Base-by-base conservation (phyloP, 2,329 filamentous ascomycete species). In the Fusarium palustre region DNA sequence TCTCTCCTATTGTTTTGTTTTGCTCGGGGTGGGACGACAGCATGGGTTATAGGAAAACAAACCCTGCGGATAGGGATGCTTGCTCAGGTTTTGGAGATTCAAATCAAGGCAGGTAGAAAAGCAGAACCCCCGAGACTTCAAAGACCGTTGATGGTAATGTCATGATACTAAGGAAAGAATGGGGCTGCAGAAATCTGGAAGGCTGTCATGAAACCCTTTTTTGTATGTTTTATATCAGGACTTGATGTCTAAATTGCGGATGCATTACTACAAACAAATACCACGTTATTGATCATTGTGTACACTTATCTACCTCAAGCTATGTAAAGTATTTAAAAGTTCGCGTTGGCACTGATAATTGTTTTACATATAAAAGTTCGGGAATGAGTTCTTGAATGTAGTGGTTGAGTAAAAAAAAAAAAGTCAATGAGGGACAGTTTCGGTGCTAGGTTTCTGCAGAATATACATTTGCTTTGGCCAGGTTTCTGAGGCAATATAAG, bases 211-310 rank as follows among this genome's bases (percentile, higher is more conserved):
- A 57, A 49, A 45, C 46, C 52, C 49, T 49, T 70, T 45, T 68
- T 69, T 69, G 65, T 67, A 70, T 70, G 67, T 70, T 70, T 70
- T 70, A 70, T 61, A 70, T 50, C 47, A 61, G 55, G 55, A 57
- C 59, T 39, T 58, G 67, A 61, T 60, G 59, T 65, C 63, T 57
- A 53, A 47, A 52, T 55, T 55, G 47, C 33, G 28, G 30, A 42
- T 49, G 41, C 58, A 64, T 55, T 59, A 54, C 46, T 59, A 69
- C 49, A 67, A 45, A 43, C 36, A 48, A 60, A 65, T 39, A 53
- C 46, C 48, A 54, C 56, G 52, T 39, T 49, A 42, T 30, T 36
- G 43, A 24, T 18, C n/a, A 52, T 31, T 24, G 25, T 57, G 25
- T 45, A 42, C 34, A 54, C 41, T 24, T 22, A 8, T 30, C 11